Percentiles rank a stretch among this genome's conserved stretches.
Conservation (phyloP, 306 rosid genomes). For the Oxytropis ochrocephala region DNA sequence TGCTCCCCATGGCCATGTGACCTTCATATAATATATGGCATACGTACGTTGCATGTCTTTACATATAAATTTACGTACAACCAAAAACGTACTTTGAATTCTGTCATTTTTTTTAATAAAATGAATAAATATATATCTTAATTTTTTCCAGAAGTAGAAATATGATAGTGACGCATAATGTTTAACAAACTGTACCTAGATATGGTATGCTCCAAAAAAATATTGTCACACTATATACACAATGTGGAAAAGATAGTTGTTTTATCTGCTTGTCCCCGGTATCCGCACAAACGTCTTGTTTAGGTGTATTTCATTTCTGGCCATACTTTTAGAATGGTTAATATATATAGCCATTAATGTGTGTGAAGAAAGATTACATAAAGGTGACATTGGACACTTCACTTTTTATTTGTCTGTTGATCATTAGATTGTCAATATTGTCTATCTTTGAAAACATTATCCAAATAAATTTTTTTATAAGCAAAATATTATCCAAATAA, state of each 20-base stretch:
- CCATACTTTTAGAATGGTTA: background rate
- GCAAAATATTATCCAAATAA: background rate
- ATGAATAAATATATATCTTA: background rate
- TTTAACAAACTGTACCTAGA: background rate
- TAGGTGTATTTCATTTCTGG: background rate
- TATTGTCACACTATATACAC: background rate
- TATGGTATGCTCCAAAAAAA: background rate
- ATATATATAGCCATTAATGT: background rate
- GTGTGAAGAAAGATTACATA: background rate
- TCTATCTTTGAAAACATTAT: background rate
- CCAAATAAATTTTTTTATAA: too few relatives aligned
- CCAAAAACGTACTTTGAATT: conserved; percentile 1
- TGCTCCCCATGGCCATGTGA: conserved; percentile 55
- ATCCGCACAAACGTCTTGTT: background rate
- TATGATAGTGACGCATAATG: background rate
- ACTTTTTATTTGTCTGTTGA: background rate
- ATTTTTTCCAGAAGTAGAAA: background rate
- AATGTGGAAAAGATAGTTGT: background rate
- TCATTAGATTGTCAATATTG: conserved; percentile 1
- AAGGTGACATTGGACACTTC: background rate
- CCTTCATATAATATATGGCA: conserved; percentile 1
- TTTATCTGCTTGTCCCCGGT: background rate
- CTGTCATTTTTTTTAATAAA: background rate
- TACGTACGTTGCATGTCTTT: conserved; percentile 45
- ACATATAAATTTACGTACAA: conserved; percentile 31